Evolutionary conservation across 257 asterid genomes (phyloP).

Genomic region (Ligustrum vulgare): DNA sequence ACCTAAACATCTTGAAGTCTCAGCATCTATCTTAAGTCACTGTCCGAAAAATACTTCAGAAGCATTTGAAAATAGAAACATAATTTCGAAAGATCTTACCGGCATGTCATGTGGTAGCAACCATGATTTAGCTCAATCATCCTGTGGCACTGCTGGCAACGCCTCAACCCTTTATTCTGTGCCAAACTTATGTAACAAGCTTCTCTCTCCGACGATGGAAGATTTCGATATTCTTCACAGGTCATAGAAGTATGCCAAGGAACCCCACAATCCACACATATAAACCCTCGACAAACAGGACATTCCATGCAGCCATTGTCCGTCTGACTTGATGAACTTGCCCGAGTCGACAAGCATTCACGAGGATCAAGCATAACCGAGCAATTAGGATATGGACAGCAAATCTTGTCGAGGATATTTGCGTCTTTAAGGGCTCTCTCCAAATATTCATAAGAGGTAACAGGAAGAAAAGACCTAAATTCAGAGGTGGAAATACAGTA

Average conservation of each 20-base stretch:
- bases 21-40: neutral
- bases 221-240: slow-evolving; percentile 69
- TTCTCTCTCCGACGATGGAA: slow-evolving; percentile 68
- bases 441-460: slow-evolving; percentile 58
- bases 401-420: slow-evolving; percentile 40
- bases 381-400: slow-evolving; percentile 75
- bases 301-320: slow-evolving; percentile 69
- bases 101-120: slow-evolving; percentile 77
- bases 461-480: slow-evolving; percentile 69
- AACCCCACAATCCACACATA: slow-evolving; percentile 76
- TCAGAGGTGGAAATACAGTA: slow-evolving; percentile 61
- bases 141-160: slow-evolving; percentile 67
- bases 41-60: slow-evolving; percentile 4
- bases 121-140: slow-evolving; percentile 72
- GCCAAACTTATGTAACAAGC: slow-evolving; percentile 45
- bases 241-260: slow-evolving; percentile 91
- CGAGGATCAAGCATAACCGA: slow-evolving; percentile 66
- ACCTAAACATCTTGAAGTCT: neutral
- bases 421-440: slow-evolving; percentile 63
- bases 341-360: slow-evolving; percentile 52
- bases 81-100: slow-evolving; percentile 42
- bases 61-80: neutral
- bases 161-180: slow-evolving; percentile 63
- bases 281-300: slow-evolving; percentile 64
- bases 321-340: slow-evolving; percentile 54